Base-by-base conservation (phyloP, 495 filamentous ascomycete species). In the Penicillium argentinense region DNA sequence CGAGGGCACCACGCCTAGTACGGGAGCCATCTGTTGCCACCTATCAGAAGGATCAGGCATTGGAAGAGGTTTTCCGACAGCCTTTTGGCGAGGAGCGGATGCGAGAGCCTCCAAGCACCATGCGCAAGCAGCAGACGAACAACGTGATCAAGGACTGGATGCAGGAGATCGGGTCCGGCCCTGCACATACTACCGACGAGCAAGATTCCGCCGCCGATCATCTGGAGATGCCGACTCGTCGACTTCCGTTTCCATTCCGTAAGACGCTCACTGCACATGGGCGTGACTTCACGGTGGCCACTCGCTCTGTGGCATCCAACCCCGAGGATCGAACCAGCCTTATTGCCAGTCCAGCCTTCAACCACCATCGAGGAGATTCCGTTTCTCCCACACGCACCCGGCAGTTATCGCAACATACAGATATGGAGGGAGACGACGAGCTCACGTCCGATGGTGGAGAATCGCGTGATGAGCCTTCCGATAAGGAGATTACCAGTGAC, bases 61-160 rank as follows among this genome's bases (percentile, higher is more conserved):
- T 97, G n/a, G 92, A 95, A 17, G 91, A 95, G 54, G 89, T 97
- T 0, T 97, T 97, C 63, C 78, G 88, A 43, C 69, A 71, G 19
- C 80, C 82, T 7, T 84, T 77, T 46, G 56, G 56, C 16, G 74
- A 72, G 33, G 66, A 69, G 18, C 71, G 67, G 5, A 33, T 68
- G 13, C 68, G 69, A 18, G 59, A 64, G 12, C 81, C 73, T 4
- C 73, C 76, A 6, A 72, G 77, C 40, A 74, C 65, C 36, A 69
- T 78, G 28, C 80, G 85, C 32, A 74, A 80, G 36, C 76, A 79
- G 21, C 83, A 88, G 55, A 87, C 79, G 6, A 82, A 82, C 45
- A 88, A 82, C 45, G 85, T 87, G 9, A 89, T 96, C 49, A 80
- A 83, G 12, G 80, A 84, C 37, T 95, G 90, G 90, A 95, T 96